Base-by-base conservation (phyloP, 371 early-diverging fungal genomes). In the Syncephalastrum sp. region DNA sequence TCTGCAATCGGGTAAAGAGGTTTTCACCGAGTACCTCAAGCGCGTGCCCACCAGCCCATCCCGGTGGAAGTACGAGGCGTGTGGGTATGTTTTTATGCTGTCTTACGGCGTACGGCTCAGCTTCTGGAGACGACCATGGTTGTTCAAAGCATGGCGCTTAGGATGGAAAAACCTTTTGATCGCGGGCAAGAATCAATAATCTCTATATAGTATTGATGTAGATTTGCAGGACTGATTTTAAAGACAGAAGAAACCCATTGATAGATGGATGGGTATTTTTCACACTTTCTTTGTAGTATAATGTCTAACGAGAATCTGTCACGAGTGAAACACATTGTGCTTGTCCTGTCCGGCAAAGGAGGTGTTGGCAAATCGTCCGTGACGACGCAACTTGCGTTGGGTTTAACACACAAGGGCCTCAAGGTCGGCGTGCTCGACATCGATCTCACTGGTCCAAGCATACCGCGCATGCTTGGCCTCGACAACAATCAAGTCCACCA, bases 401-500 rank as follows among this genome's bases (percentile, higher is more conserved):
- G 82, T 5, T 70, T 89, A 14, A 72, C 79, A 6, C 68, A 79
- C 15, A 61, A 80, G 60, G 79, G 79, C 12, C 67, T 65, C 48
- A 79, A 85, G 64, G 90, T 93, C 12, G 92, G 96, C 13, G 75
- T 96, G 4, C 70, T 96, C 48, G 99, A 99, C 72, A 85, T 97
- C 67, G 99, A 99, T 80, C 80, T 99, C 16, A 90, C 89, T 23
- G 99, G 97, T 10, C 99, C 99, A n/a, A 91, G 91, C 43, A 82
- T 92, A 60, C 91, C 92, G 14, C 80, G 82, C 24, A 90, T 92
- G 84, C 72, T 92, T 23, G 94, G 93, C 12, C 65, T 91, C 33
- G 91, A 90, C 46, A 88, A 85, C 29, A 86, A 83, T 56, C 80
- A 85, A 53, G 84, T 94, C 7, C 91, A 91, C 56, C 91, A 91